These are phyloP conservation scores for Ceratocystis lukuohia DNA, from an alignment of 2,329 filamentous ascomycete genomes.

Conservation along the genomic window DNA sequence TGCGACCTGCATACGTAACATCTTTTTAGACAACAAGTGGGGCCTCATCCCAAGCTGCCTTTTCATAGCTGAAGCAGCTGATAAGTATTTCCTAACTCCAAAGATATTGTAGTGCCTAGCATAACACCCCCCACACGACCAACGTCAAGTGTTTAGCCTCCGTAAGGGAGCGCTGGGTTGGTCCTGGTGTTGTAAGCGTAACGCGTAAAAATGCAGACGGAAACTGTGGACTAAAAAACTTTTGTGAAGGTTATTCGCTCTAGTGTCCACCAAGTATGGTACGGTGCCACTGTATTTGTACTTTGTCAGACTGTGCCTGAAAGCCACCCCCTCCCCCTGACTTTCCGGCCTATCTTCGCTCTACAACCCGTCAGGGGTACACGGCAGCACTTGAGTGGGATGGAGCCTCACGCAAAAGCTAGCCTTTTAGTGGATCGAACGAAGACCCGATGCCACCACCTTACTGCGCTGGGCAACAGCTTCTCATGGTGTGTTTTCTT, in stretches of 20 bases:
- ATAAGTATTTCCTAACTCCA: too few species aligned
- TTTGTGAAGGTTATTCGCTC: too few species aligned
- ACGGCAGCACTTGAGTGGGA: not conserved
- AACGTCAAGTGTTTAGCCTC: too few species aligned
- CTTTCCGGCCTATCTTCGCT: not conserved
- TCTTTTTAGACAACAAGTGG: not conserved
- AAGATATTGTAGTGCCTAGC: too few species aligned
- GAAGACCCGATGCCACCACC: not conserved
- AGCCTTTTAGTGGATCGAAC: not conserved
- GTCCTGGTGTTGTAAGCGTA: too few species aligned
- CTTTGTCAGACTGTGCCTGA: constrained; percentile 2
- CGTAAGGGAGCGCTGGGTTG: too few species aligned
- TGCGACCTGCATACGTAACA: constrained; percentile 7
- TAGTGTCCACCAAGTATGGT: too few species aligned
- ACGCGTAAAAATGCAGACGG: too few species aligned
- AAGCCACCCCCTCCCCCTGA: not conserved
- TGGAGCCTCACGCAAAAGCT: not conserved
- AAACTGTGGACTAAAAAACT: too few species aligned
- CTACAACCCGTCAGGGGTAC: not conserved
- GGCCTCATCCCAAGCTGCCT: not conserved
- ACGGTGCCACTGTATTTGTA: not conserved
- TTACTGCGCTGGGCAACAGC: too few species aligned
- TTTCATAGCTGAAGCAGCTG: not conserved
- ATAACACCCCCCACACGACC: too few species aligned
- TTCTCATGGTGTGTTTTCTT: too few species aligned